phyloP scores from a whole-genome alignment of 352 stramenopile genomes.

The Globisporangium paddicum region DNA sequence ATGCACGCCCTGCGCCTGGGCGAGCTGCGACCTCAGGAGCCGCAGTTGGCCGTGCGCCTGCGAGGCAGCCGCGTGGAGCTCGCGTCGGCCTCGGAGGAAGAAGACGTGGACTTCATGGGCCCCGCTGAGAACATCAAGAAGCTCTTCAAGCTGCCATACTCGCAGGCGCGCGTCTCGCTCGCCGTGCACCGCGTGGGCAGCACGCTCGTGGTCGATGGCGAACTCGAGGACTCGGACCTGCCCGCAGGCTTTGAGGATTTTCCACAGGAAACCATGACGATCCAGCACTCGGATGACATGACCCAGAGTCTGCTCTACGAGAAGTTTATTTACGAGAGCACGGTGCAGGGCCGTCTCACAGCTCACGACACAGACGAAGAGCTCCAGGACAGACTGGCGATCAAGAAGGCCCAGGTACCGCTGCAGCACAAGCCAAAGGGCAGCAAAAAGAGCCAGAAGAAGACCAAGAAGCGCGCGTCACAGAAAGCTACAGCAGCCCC shows the following conservation, averaged over 20 bases:
- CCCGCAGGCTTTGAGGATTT: constrained; percentile 62
- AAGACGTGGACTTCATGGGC: constrained; percentile 73
- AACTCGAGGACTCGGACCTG: constrained; percentile 64
- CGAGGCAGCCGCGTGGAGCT: constrained; percentile 66
- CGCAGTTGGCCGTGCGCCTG: constrained; percentile 69
- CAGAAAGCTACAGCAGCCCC: neutral
- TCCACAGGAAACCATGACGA: constrained; percentile 47
- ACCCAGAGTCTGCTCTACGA: constrained; percentile 66
- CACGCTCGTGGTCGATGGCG: constrained; percentile 79
- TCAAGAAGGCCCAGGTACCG: neutral
- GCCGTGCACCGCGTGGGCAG: constrained; percentile 74
- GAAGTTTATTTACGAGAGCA: constrained; percentile 87
- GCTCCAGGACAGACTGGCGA: neutral
- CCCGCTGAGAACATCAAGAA: constrained; percentile 85
- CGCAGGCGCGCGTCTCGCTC: constrained; percentile 67
- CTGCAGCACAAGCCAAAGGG: constrained; percentile 5
- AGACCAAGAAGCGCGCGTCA: constrained; percentile 16
- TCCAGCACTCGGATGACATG: constrained; percentile 38
- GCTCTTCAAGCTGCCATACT: constrained; percentile 86
- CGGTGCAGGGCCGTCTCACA: constrained; percentile 31
- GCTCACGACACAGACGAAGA: constrained; percentile 1
- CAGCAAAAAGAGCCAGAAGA: constrained; percentile 35
- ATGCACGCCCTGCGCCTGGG: constrained; percentile 61
- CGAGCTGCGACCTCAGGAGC: constrained; percentile 41
- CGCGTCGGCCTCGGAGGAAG: constrained; percentile 55